These are phyloP conservation scores for Cucumis hystrix DNA, from an alignment of 306 rosid species.

Conservation along the genomic window DNA sequence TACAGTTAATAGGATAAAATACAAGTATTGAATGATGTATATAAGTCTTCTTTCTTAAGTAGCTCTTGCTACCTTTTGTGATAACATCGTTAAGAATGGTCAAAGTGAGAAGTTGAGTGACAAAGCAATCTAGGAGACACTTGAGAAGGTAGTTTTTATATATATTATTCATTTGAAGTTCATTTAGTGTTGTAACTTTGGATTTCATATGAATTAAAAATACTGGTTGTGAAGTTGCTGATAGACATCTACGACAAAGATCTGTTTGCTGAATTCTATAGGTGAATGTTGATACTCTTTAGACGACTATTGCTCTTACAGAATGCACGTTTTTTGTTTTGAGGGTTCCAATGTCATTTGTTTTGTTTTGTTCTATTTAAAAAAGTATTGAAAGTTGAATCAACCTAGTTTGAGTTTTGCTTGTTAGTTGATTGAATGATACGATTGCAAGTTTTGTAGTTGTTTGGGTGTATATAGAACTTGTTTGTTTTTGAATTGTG, in stretches of 20 bases:
- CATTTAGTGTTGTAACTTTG: not conserved
- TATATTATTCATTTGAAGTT: not conserved
- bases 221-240: constrained; percentile 61
- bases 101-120: constrained; percentile 75
- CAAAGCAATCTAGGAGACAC: constrained; percentile 65
- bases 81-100: constrained; percentile 68
- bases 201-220: not conserved
- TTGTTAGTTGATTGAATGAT: too few species aligned
- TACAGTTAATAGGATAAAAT: too few species aligned
- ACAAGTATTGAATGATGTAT: too few species aligned
- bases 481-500: too few species aligned
- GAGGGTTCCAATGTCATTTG: too few species aligned
- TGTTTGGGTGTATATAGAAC: too few species aligned
- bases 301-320: constrained; percentile 5
- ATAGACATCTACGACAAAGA: constrained; percentile 81
- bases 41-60: too few species aligned
- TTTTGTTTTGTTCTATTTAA: too few species aligned
- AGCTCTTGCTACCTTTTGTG: constrained; percentile 33
- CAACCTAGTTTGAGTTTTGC: too few species aligned
- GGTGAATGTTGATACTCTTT: constrained; percentile 11
- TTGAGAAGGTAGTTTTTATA: constrained; percentile 50
- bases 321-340: not conserved
- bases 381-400: not conserved
- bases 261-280: constrained; percentile 79
- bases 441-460: too few species aligned